A percentile compares a stretch with the other conserved stretches of the same genome.
Evolutionary conservation across 495 filamentous ascomycete species (phyloP).

Genomic region (Penicillium angulare): DNA sequence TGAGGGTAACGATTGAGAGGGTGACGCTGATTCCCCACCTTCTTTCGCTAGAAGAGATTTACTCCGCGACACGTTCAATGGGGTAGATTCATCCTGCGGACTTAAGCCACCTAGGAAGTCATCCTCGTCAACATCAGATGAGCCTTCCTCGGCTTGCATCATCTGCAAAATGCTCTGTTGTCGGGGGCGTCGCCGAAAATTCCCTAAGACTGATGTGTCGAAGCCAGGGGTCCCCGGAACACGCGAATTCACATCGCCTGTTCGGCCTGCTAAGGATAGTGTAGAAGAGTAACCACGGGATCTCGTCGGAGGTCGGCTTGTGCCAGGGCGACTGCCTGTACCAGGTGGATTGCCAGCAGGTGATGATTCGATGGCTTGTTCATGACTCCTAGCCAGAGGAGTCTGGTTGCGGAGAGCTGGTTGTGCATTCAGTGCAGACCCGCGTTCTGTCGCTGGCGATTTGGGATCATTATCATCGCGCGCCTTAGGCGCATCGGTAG

Average conservation of each 20-base stretch:
- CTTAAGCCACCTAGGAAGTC: constrained; percentile 58
- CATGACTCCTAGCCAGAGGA: constrained; percentile 31
- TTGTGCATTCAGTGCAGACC: constrained; percentile 19
- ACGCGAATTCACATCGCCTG: constrained; percentile 39
- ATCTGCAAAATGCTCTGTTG: constrained; percentile 68
- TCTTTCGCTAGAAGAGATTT: constrained; percentile 28
- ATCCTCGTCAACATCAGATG: constrained; percentile 47
- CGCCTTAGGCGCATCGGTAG: constrained; percentile 2
- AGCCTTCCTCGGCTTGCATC: constrained; percentile 53
- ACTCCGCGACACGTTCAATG: constrained; percentile 46
- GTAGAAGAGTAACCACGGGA: constrained; percentile 50
- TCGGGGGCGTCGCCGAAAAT: constrained; percentile 63
- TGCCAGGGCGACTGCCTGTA: constrained; percentile 39
- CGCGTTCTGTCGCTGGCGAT: constrained; percentile 13
- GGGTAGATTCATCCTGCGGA: constrained; percentile 67
- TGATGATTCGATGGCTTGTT: constrained; percentile 43
- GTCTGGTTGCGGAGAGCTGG: constrained; percentile 33
- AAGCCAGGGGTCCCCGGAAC: constrained; percentile 51
- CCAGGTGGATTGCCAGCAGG: constrained; percentile 33
- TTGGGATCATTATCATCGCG: constrained; percentile 11
- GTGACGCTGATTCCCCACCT: constrained; percentile 17
- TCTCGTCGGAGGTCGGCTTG: constrained; percentile 44
- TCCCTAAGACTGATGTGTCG: constrained; percentile 55
- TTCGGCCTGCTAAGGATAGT: constrained; percentile 40
- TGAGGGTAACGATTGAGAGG: constrained; percentile 21